These are phyloP conservation scores for Euphrasia confusa DNA, from an alignment of 257 asterid genomes.

Conservation along the genomic window DNA sequence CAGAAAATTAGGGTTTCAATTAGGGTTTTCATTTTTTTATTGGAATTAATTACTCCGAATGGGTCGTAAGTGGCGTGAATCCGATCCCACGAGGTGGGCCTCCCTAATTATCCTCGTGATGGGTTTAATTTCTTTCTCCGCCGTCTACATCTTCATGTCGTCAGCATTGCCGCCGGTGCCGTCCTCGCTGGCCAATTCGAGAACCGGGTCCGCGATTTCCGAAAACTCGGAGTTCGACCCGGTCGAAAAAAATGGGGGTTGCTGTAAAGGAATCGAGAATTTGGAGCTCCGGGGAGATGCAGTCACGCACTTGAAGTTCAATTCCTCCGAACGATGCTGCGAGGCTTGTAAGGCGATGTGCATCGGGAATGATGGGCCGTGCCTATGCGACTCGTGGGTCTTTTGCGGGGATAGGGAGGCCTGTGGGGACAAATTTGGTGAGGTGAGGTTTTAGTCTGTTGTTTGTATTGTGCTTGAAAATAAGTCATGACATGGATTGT, in stretches of 20 bases:
- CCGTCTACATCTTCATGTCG: conserved; percentile 63
- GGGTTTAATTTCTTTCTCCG: conserved; percentile 66
- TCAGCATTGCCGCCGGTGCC: conserved; percentile 33
- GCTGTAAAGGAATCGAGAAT: conserved; percentile 69
- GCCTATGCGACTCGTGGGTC: conserved; percentile 93
- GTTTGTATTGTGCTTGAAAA: no score
- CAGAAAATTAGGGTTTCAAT: conserved; percentile 26
- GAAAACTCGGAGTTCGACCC: conserved; percentile 10
- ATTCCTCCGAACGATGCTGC: conserved; percentile 69
- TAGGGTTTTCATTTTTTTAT: neutral
- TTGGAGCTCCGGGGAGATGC: conserved; percentile 94
- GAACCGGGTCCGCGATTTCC: conserved; percentile 18
- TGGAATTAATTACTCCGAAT: conserved; percentile 25
- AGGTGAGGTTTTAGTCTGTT: conserved; percentile 37
- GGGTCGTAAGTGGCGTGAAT: conserved; percentile 76
- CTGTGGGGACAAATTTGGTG: conserved; percentile 81
- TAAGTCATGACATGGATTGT: no score
- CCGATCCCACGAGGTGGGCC: conserved; percentile 57
- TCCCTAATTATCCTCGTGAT: conserved; percentile 51
- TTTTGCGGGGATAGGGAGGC: conserved; percentile 72
- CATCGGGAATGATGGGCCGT: conserved; percentile 73
- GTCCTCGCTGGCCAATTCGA: conserved; percentile 24
- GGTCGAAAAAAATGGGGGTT: conserved; percentile 30
- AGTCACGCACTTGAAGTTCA: conserved; percentile 75
- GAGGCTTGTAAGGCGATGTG: conserved; percentile 78